Evolutionary conservation across 306 rosid species (phyloP).

Genomic region (Cucurbita pepo): DNA sequence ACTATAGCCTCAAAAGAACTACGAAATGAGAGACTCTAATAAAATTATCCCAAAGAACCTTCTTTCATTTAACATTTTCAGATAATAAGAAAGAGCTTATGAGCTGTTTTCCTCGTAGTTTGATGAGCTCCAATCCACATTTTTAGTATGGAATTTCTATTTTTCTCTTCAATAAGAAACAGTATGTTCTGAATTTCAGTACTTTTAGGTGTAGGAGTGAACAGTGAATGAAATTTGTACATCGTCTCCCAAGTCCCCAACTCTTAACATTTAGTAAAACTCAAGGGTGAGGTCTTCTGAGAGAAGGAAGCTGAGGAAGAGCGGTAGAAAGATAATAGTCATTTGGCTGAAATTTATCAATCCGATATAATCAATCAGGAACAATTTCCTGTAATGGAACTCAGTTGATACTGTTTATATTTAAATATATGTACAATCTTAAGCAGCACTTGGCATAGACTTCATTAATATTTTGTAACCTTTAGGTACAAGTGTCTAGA

Average conservation of each 20-base stretch:
- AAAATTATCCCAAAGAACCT: neutral
- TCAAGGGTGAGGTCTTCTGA: neutral
- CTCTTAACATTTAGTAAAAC: neutral
- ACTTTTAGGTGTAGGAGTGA: neutral
- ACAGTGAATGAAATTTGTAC: neutral
- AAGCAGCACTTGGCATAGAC: conserved; percentile 65
- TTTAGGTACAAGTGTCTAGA: conserved; percentile 57
- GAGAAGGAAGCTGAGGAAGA: neutral
- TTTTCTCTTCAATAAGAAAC: too few relatives aligned
- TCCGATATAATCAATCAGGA: too few relatives aligned
- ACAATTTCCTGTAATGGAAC: too few relatives aligned
- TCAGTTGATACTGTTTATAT: too few relatives aligned
- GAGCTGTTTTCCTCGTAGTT: neutral
- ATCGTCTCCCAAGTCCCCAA: neutral
- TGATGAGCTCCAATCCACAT: neutral
- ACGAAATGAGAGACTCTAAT: neutral
- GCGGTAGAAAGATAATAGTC: neutral
- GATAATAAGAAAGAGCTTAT: neutral
- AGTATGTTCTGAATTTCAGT: too few relatives aligned
- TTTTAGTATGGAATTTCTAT: neutral
- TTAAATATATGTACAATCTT: too few relatives aligned
- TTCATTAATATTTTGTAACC: conserved; percentile 86
- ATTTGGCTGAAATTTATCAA: neutral
- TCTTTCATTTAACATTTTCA: neutral
- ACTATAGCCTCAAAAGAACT: neutral